Percentiles rank a stretch among this genome's conserved stretches.
phyloP scores from a whole-genome alignment of 148 eudicot species.

The Cornus suecica region DNA sequence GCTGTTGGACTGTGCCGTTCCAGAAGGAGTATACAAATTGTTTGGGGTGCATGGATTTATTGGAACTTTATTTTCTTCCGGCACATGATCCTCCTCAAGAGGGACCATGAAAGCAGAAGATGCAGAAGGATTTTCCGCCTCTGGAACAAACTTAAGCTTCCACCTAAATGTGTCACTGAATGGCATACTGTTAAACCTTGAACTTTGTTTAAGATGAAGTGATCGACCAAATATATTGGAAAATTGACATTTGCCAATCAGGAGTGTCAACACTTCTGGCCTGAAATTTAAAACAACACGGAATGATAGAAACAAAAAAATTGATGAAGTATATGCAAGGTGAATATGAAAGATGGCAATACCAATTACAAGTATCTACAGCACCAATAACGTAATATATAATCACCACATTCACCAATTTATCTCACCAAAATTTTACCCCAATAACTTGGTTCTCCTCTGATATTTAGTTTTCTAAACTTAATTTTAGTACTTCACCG shows the following conservation, averaged over 20 bases:
- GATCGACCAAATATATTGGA: conserved; percentile 19
- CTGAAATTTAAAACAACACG: conserved; percentile 33
- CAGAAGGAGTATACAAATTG: background rate
- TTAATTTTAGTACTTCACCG: no score
- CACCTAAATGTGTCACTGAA: conserved; percentile 6
- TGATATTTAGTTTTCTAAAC: no score
- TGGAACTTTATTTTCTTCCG: conserved; percentile 11
- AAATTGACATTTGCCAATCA: conserved; percentile 17
- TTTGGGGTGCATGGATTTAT: background rate
- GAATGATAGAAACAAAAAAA: background rate
- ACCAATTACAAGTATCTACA: no score
- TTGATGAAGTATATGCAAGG: no score
- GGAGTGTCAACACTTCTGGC: conserved; percentile 26
- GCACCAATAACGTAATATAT: no score
- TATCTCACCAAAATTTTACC: no score
- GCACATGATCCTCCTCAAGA: conserved; percentile 1
- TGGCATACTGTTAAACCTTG: conserved; percentile 22
- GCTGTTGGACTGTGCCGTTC: background rate
- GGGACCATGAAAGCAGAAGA: conserved; percentile 16
- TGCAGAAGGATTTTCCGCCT: background rate
- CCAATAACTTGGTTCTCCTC: no score
- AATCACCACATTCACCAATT: no score
- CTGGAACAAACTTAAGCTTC: background rate
- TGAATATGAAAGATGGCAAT: no score
- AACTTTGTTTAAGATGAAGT: conserved; percentile 24